A percentile compares a stretch with the other conserved stretches of the same genome.
These are phyloP conservation scores for Escovopsis sp. DNA, from an alignment of 2,329 filamentous ascomycete genomes.

Conservation along the genomic window DNA sequence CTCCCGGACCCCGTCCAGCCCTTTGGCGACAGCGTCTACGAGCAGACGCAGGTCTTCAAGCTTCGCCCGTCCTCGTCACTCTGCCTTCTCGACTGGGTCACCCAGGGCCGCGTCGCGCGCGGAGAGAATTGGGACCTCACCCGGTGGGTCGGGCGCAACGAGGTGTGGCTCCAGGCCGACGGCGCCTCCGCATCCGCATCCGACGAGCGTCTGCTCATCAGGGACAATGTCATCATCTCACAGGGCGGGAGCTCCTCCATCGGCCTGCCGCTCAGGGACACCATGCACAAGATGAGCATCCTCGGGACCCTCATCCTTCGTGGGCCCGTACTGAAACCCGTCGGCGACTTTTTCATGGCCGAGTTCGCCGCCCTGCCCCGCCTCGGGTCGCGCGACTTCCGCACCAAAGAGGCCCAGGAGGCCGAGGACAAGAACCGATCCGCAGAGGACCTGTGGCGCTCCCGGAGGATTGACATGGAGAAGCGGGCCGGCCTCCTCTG, in stretches of 20 bases:
- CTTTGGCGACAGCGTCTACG: slow-evolving; percentile 69
- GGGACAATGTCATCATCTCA: slow-evolving; percentile 70
- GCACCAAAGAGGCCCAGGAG: slow-evolving; percentile 33
- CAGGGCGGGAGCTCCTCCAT: slow-evolving; percentile 27
- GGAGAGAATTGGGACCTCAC: slow-evolving; percentile 81
- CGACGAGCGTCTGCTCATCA: slow-evolving; percentile 50
- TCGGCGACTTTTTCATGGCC: slow-evolving; percentile 60
- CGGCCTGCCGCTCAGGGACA: slow-evolving; percentile 31
- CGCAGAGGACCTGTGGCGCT: slow-evolving; percentile 36
- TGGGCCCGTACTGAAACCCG: slow-evolving; percentile 49
- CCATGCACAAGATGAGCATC: slow-evolving; percentile 62
- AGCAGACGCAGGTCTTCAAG: slow-evolving; percentile 68
- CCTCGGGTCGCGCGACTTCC: slow-evolving; percentile 70
- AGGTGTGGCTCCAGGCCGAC: slow-evolving; percentile 48
- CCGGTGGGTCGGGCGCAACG: slow-evolving; percentile 70
- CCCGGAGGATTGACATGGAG: slow-evolving; percentile 41
- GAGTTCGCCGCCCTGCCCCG: slow-evolving; percentile 68
- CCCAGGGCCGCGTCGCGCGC: slow-evolving; percentile 66
- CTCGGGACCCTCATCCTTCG: slow-evolving; percentile 76
- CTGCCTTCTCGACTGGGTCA: slow-evolving; percentile 89
- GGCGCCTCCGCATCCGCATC: slow-evolving; percentile 14
- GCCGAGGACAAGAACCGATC: slow-evolving; percentile 21
- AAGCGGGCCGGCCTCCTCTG: slow-evolving; percentile 49
- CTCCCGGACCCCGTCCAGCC: slow-evolving; percentile 90
- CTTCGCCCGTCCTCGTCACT: slow-evolving; percentile 43